These are phyloP conservation scores for Myochromella boudieri DNA, from an alignment of 768 basidiomycete species.

Conservation along the genomic window DNA sequence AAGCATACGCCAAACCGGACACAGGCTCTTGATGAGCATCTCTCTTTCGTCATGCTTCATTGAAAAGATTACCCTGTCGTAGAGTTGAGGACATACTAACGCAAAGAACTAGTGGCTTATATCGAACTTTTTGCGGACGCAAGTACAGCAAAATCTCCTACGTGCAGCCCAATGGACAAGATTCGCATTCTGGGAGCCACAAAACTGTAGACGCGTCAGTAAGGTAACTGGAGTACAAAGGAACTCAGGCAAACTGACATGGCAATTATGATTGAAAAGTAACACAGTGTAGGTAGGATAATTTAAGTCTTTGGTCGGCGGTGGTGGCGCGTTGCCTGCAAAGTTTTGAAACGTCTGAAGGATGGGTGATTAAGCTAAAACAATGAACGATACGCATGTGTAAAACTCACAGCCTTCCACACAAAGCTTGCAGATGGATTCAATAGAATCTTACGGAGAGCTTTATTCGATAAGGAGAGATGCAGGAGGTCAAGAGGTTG, in stretches of 20 bases:
- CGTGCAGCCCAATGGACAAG: slow-evolving; percentile 19
- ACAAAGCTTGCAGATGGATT: slow-evolving; percentile 19
- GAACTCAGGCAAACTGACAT: slow-evolving; percentile 29
- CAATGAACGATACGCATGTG: too few relatives aligned
- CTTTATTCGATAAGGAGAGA: slow-evolving; percentile 35
- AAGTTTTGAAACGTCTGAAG: too few relatives aligned
- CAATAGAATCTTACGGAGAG: slow-evolving; percentile 32
- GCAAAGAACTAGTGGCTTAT: too few relatives aligned
- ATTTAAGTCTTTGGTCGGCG: slow-evolving; percentile 28
- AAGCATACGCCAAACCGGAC: slow-evolving; percentile 1
- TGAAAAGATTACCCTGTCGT: too few relatives aligned
- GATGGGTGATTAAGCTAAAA: too few relatives aligned
- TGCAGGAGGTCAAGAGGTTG: slow-evolving; percentile 41
- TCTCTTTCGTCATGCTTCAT: too few relatives aligned
- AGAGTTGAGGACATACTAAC: too few relatives aligned
- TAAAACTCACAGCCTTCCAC: slow-evolving; percentile 30
- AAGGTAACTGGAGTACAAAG: too few relatives aligned
- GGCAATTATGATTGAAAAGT: slow-evolving; percentile 33
- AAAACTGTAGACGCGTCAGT: background rate
- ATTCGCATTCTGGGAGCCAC: slow-evolving; percentile 9
- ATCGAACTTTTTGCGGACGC: too few relatives aligned
- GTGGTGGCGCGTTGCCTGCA: slow-evolving; percentile 17
- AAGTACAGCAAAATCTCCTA: slow-evolving; percentile 19
- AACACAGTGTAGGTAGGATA: slow-evolving; percentile 34
- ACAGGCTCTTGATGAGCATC: background rate